A percentile compares a stretch with the other conserved stretches of the same genome.
Evolutionary conservation across 768 basidiomycete species (phyloP).

Genomic region (Kockovaella imperatae): DNA sequence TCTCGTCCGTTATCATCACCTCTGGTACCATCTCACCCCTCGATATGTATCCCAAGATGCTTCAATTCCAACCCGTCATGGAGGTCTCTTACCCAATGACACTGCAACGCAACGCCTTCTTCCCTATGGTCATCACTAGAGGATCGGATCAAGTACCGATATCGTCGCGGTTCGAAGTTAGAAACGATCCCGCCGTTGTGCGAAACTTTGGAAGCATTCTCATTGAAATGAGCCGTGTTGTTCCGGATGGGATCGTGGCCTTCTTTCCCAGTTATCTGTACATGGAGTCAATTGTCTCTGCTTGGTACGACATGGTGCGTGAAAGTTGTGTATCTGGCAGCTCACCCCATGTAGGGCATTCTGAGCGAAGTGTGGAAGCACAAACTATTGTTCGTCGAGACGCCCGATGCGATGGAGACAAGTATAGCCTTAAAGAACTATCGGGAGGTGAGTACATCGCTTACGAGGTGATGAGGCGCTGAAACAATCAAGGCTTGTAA

Average conservation of each 20-base stretch:
- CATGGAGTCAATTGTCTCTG: conserved; percentile 98
- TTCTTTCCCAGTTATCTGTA: conserved; percentile 99
- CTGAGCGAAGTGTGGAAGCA: conserved; percentile 99
- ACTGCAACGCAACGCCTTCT: conserved; percentile 85
- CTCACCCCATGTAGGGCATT: conserved; percentile 63
- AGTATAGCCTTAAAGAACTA: conserved; percentile 97
- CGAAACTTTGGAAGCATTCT: conserved; percentile 98
- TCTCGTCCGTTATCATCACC: conserved; percentile 96
- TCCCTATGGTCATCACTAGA: conserved; percentile 93
- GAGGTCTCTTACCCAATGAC: conserved; percentile 99
- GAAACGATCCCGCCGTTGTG: conserved; percentile 98
- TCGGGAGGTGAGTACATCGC: conserved; percentile 58
- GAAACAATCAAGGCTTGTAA: conserved; percentile 69
- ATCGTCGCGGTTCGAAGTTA: conserved; percentile 94
- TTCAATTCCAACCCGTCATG: conserved; percentile 93
- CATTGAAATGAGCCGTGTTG: conserved; percentile 93
- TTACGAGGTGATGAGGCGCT: conserved; percentile 1
- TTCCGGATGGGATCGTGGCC: conserved; percentile 96
- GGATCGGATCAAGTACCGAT: conserved; percentile 98
- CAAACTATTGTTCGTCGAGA: conserved; percentile 98
- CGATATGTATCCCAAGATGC: conserved; percentile 99
- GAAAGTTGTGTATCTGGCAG: not conserved
- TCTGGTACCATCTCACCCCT: conserved; percentile 96
- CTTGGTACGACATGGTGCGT: conserved; percentile 99
- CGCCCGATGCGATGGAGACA: conserved; percentile 97